phyloP scores from a whole-genome alignment of 2,329 filamentous ascomycete genomes.

The Hortaea werneckii region DNA sequence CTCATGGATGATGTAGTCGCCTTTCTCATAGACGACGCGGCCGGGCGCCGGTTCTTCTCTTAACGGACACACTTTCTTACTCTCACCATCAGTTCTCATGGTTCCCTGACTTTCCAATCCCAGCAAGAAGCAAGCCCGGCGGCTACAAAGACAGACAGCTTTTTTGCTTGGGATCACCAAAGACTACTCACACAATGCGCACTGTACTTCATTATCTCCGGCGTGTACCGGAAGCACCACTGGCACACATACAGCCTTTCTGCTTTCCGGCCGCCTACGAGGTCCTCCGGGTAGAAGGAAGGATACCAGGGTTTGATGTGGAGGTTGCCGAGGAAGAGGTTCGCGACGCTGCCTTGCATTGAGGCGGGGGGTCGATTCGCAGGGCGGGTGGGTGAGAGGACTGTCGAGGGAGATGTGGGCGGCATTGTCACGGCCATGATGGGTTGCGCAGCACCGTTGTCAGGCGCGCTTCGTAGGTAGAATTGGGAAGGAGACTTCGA shows the following conservation, averaged over 20 bases:
- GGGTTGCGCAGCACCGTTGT: too few relatives aligned
- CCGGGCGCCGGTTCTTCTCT: conserved; percentile 49
- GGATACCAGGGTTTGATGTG: conserved; percentile 88
- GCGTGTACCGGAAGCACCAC: conserved; percentile 89
- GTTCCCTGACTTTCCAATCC: neutral
- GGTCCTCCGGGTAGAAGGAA: conserved; percentile 71
- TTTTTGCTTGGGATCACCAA: neutral
- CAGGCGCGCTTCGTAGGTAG: too few relatives aligned
- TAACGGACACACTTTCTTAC: conserved; percentile 34
- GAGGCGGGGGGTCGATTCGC: conserved; percentile 9
- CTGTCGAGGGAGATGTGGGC: conserved; percentile 4
- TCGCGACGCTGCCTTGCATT: conserved; percentile 67
- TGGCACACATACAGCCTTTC: conserved; percentile 73
- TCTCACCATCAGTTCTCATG: neutral
- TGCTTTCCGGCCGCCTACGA: conserved; percentile 32
- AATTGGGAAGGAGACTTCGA: too few relatives aligned
- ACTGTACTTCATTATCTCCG: conserved; percentile 38
- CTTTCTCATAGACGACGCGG: conserved; percentile 64
- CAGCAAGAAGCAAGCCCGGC: conserved; percentile 8
- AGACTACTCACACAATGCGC: conserved; percentile 33
- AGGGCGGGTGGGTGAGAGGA: conserved; percentile 13
- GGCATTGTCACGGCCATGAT: conserved; percentile 8
- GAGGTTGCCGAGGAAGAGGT: conserved; percentile 74
- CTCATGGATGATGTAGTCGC: conserved; percentile 80
- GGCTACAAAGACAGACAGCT: neutral